Base-by-base conservation (phyloP, 352 stramenopile species). In the Globisporangium megalacanthum region DNA sequence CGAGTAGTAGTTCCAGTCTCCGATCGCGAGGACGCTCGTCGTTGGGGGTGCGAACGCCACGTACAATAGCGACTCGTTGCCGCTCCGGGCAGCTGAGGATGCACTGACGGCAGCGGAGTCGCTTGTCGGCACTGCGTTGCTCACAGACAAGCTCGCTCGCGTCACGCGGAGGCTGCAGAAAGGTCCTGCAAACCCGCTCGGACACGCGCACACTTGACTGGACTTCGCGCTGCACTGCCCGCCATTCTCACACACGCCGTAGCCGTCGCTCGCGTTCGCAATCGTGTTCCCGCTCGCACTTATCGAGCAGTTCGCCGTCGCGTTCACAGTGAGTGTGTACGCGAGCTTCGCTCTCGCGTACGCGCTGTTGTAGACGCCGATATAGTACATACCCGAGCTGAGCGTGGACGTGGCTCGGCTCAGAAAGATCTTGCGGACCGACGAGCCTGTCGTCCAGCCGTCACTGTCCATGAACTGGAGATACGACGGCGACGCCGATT, bases 351-450 rank as follows among this genome's bases (percentile, higher is more conserved):
- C 69, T 0, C 72, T 64, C 6, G 77, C 83, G 48, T 91, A 94
- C n/a, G 54, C 62, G 33, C 74, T 85, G 60, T 92, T 94, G 65
- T 74, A 78, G 13, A 94, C 66, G 8, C 77, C 77, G 22, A 92
- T 72, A 59, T 89, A 94, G 62, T 89, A 88, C 39, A 94, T 46
- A 0, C 77, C 83, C 1, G 79, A 79, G 49, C 77, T 87, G 14
- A 94, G 65, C 9, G 81, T 90, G 2, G 75, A 88, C 8, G 73
- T 65, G 0, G 80, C 77, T 4, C 78, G 69, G 10, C 70, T 78
- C 8, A 92, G 52, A 11, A 88, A 65, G 22, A 89, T 62, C 58
- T 89, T 89, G 11, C 76, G 74, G 3, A 53, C 70, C 15, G 51
- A 25, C 0, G 74, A 65, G 0, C 61, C 70, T 2, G 69, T 64